These are phyloP conservation scores for Diplodia corticola DNA, from an alignment of 2,329 filamentous ascomycete genomes.

Conservation along the genomic window DNA sequence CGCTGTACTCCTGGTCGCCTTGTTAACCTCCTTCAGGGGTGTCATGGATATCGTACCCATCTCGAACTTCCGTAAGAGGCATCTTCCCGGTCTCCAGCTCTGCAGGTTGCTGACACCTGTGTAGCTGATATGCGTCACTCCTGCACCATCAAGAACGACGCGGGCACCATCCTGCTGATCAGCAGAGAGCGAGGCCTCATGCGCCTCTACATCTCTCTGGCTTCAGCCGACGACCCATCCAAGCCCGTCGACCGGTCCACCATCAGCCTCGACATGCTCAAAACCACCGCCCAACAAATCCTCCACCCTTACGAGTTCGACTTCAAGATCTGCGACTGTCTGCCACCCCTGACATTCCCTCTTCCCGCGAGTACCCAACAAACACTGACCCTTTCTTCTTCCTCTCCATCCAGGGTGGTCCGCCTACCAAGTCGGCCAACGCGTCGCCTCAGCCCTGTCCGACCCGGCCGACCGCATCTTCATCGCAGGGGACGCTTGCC, in stretches of 20 bases:
- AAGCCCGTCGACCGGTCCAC: not conserved
- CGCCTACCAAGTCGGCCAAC: conserved; percentile 69
- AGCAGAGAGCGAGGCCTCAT: conserved; percentile 56
- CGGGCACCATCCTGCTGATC: conserved; percentile 52
- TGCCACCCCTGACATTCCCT: not conserved
- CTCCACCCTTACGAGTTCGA: conserved; percentile 45
- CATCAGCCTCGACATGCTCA: conserved; percentile 1
- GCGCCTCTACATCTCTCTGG: conserved; percentile 57
- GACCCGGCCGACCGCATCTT: conserved; percentile 54
- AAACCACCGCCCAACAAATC: conserved; percentile 41
- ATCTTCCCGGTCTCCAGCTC: not conserved
- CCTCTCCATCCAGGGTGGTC: conserved; percentile 65
- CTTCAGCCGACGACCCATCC: not conserved
- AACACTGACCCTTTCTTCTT: not conserved
- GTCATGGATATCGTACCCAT: conserved; percentile 52
- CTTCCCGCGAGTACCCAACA: not conserved
- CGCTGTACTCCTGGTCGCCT: not conserved
- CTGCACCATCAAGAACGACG: conserved; percentile 47
- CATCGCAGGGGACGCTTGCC: conserved; percentile 65
- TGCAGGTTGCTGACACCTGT: conserved; percentile 40
- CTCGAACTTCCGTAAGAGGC: not conserved
- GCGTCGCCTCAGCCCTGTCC: conserved; percentile 61
- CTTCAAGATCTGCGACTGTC: conserved; percentile 7
- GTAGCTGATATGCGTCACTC: conserved; percentile 56
- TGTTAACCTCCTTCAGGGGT: conserved; percentile 37